Evolutionary conservation across 2,329 filamentous ascomycete genomes (phyloP).

Genomic region (Pyricularia sp.): DNA sequence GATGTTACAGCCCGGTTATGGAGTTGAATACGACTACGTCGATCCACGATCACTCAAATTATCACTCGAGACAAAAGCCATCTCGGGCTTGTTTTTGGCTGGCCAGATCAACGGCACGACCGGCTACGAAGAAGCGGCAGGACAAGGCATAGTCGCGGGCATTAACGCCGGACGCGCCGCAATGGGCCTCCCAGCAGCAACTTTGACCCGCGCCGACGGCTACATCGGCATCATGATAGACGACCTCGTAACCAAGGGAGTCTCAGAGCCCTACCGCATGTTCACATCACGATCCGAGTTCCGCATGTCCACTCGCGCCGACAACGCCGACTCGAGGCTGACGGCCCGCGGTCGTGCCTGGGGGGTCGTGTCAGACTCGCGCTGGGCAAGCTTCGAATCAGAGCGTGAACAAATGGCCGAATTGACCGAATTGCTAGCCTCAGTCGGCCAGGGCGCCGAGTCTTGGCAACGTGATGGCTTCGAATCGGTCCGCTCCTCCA

Average conservation of each 20-base stretch:
- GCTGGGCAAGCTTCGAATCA: constrained; percentile 64
- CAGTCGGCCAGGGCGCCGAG: constrained; percentile 5
- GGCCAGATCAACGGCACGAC: constrained; percentile 98
- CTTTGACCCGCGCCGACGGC: constrained; percentile 72
- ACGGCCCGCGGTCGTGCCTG: constrained; percentile 68
- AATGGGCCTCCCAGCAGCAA: constrained; percentile 53
- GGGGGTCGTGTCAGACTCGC: constrained; percentile 68
- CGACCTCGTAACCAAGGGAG: constrained; percentile 91
- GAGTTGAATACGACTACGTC: constrained; percentile 97
- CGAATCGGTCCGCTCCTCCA: constrained; percentile 16
- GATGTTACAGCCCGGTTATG: constrained; percentile 94
- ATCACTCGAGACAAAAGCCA: constrained; percentile 91
- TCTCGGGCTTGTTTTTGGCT: constrained; percentile 79
- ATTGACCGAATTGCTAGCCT: constrained; percentile 48
- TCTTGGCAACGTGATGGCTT: constrained; percentile 23
- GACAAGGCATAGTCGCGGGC: constrained; percentile 84
- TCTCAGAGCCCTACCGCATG: constrained; percentile 96
- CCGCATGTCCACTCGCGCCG: constrained; percentile 81
- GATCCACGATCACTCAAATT: constrained; percentile 80
- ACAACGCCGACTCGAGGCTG: constrained; percentile 86
- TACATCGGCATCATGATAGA: constrained; percentile 99
- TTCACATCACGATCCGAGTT: constrained; percentile 96
- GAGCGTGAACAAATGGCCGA: constrained; percentile 59
- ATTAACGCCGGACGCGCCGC: constrained; percentile 87
- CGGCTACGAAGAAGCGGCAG: constrained; percentile 94